These are phyloP conservation scores for Plantago coronopus DNA, from an alignment of 305 asterid genomes.

Conservation along the genomic window DNA sequence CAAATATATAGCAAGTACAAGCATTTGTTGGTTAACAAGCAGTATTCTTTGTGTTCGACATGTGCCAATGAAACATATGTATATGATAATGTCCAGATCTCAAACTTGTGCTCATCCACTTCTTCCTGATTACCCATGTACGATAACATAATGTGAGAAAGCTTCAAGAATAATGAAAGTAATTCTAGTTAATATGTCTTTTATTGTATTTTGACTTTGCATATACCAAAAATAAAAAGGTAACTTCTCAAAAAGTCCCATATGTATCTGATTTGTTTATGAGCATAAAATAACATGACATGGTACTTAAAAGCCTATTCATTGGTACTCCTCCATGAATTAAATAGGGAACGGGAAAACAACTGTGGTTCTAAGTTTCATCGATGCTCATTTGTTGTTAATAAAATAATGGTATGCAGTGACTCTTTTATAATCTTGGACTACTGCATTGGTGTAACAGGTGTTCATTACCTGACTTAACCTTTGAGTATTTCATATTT, in stretches of 20 bases:
- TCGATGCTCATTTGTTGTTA: no score
- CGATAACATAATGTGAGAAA: no score
- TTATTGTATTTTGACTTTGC: no score
- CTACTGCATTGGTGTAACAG: no score
- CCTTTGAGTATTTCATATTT: background rate
- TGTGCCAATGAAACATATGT: background rate
- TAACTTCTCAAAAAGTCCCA: background rate
- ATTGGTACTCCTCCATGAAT: background rate
- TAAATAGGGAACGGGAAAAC: background rate
- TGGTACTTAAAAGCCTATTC: background rate
- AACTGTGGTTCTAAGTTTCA: background rate
- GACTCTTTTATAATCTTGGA: no score
- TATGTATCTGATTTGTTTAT: background rate
- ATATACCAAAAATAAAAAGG: no score
- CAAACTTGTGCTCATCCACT: no score
- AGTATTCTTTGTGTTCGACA: background rate
- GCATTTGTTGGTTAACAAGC: background rate
- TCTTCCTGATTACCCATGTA: no score
- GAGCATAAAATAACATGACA: background rate
- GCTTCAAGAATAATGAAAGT: no score
- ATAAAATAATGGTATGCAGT: no score
- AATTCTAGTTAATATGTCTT: no score
- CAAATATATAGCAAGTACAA: background rate
- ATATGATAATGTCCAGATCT: background rate
- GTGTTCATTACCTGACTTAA: background rate